phyloP scores from a whole-genome alignment of 257 asterid genomes.

The Plectranthus barbatus region DNA sequence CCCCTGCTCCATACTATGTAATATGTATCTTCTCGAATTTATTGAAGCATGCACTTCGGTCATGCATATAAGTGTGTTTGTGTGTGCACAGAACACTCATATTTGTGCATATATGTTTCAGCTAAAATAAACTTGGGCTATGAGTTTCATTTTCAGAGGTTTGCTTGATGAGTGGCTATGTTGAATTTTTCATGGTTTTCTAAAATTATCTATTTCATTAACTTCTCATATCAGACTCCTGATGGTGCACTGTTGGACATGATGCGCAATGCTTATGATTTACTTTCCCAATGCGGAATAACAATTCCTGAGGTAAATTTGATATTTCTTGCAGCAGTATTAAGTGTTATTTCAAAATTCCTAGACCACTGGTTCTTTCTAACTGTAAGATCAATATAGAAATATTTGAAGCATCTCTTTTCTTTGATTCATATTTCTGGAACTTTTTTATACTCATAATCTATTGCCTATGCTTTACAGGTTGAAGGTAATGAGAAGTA shows the following conservation, averaged over 20 bases:
- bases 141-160: background rate
- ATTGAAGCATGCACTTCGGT: background rate
- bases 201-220: background rate
- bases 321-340: constrained; percentile 6
- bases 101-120: background rate
- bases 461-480: constrained; percentile 29
- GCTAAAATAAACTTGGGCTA: background rate
- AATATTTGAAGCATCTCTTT: too few relatives aligned
- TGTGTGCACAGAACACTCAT: background rate
- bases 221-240: constrained; percentile 76
- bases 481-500: constrained; percentile 68
- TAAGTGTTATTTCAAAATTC: background rate
- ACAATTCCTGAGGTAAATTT: constrained; percentile 64
- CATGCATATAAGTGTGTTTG: background rate
- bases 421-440: too few relatives aligned
- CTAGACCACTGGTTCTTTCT: background rate
- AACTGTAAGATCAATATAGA: too few relatives aligned
- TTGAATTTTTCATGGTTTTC: background rate
- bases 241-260: constrained; percentile 94
- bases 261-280: constrained; percentile 92
- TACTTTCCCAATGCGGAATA: constrained; percentile 76
- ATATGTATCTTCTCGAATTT: background rate
- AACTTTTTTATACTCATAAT: constrained; percentile 1
- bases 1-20: background rate
- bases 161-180: background rate